These are phyloP conservation scores for Helichrysum umbraculigerum DNA, from an alignment of 129 eudicot genomes.

Conservation along the genomic window DNA sequence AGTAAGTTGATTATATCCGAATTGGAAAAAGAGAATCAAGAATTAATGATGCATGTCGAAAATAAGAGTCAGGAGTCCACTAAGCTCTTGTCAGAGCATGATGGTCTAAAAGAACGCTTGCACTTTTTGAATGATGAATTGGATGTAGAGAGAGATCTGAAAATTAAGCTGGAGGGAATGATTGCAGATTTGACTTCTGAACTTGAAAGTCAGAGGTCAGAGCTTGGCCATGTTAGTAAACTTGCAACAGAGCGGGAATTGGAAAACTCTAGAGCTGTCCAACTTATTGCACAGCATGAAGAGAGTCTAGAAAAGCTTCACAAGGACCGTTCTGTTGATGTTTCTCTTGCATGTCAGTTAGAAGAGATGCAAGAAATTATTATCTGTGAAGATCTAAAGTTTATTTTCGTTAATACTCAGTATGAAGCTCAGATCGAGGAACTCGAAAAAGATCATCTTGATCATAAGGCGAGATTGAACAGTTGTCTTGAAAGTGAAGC, in stretches of 20 bases:
- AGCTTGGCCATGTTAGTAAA: conserved; percentile 42
- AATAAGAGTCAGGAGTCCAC: conserved; percentile 29
- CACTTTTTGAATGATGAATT: conserved; percentile 42
- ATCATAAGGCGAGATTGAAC: not conserved
- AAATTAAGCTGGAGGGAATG: conserved; percentile 47
- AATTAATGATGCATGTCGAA: conserved; percentile 40
- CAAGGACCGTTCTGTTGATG: conserved; percentile 26
- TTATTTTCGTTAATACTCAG: conserved; percentile 40
- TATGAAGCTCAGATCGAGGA: conserved; percentile 42
- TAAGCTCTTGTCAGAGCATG: conserved; percentile 40
- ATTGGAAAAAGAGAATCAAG: conserved; percentile 56
- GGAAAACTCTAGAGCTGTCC: conserved; percentile 39
- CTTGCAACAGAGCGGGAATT: conserved; percentile 45
- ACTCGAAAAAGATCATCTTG: conserved; percentile 25
- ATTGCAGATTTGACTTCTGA: conserved; percentile 45
- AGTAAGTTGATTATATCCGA: conserved; percentile 46
- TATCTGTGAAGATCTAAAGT: conserved; percentile 53
- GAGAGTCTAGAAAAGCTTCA: conserved; percentile 38
- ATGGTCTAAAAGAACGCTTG: conserved; percentile 45
- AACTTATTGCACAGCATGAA: conserved; percentile 37
- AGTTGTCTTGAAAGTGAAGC: conserved; percentile 38
- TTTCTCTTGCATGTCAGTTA: conserved; percentile 31
- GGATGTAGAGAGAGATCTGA: conserved; percentile 46
- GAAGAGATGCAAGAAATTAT: conserved; percentile 42
- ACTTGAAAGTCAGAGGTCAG: conserved; percentile 45